Percentiles rank a stretch among this genome's conserved stretches.
Evolutionary conservation across 345 rosid genomes (phyloP).

Genomic region (Sonneratia alba): DNA sequence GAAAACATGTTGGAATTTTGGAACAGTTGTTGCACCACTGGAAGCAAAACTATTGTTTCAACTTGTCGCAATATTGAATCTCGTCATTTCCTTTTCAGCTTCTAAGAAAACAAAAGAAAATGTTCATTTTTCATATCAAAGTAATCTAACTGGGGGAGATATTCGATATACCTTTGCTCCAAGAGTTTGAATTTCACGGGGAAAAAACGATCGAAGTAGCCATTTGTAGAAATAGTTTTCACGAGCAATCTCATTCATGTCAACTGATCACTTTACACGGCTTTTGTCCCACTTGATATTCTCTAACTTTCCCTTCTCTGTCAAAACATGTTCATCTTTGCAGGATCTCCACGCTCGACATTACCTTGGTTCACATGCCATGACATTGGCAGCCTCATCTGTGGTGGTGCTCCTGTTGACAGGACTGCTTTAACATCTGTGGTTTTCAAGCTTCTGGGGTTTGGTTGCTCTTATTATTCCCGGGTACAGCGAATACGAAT

Average conservation of each 20-base stretch:
- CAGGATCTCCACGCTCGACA: slow-evolving; percentile 8
- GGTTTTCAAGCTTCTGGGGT: not conserved
- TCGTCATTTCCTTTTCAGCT: not conserved
- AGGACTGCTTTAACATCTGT: slow-evolving; percentile 18
- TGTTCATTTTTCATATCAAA: not conserved
- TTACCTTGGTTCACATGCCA: not conserved
- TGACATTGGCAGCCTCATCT: slow-evolving; percentile 14
- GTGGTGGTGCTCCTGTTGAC: slow-evolving; percentile 23
- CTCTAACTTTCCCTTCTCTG: not conserved
- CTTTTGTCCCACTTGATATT: not conserved
- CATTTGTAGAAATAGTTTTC: not conserved
- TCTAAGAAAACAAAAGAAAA: not conserved
- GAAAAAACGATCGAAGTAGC: not conserved
- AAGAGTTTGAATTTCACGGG: no score
- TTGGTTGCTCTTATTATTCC: not conserved
- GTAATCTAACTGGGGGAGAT: not conserved
- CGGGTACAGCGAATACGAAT: not conserved
- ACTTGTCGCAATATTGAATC: not conserved
- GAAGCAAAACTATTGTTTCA: not conserved
- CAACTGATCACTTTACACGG: no score
- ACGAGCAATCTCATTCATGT: not conserved
- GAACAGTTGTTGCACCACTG: not conserved
- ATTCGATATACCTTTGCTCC: not conserved
- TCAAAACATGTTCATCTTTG: not conserved
- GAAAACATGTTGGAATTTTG: not conserved